A percentile compares a stretch with the other conserved stretches of the same genome.
Conservation (phyloP, 2,329 filamentous ascomycete genomes). For the Sphaceloma murrayae region DNA sequence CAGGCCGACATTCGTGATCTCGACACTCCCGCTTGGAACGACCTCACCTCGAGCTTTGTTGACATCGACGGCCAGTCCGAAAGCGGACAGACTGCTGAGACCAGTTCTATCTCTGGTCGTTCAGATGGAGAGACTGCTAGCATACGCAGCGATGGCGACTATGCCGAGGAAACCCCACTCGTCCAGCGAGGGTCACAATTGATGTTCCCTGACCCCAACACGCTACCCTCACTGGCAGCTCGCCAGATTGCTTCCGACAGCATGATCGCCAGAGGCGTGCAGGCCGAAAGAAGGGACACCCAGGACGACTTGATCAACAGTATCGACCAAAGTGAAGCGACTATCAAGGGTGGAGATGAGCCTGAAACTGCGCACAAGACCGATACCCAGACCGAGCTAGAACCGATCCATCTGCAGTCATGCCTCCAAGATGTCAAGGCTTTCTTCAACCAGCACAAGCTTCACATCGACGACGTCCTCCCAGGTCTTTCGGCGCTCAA, state of each 20-base stretch:
- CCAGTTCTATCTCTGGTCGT: slow-evolving; percentile 7
- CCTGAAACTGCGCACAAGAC: background rate
- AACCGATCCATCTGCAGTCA: background rate
- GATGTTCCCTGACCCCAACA: background rate
- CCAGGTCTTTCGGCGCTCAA: no score
- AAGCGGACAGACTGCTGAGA: slow-evolving; percentile 9
- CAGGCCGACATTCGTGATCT: no score
- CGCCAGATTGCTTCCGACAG: background rate
- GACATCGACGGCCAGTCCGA: slow-evolving; percentile 11
- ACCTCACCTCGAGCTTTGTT: slow-evolving; percentile 1
- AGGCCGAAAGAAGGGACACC: no score
- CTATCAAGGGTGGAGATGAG: background rate
- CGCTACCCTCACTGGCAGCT: background rate
- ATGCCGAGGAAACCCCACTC: background rate
- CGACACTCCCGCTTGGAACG: no score
- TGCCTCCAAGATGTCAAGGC: no score
- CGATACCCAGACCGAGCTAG: background rate
- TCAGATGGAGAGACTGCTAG: slow-evolving; percentile 14
- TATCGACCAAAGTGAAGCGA: slow-evolving; percentile 7
- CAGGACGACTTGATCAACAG: no score
- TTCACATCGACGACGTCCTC: no score
- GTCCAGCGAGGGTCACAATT: background rate
- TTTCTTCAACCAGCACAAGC: no score
- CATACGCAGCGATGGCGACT: background rate
- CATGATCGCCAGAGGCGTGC: no score